phyloP scores from a whole-genome alignment of 2,329 filamentous ascomycete genomes.

The Aspergillus fischeri region DNA sequence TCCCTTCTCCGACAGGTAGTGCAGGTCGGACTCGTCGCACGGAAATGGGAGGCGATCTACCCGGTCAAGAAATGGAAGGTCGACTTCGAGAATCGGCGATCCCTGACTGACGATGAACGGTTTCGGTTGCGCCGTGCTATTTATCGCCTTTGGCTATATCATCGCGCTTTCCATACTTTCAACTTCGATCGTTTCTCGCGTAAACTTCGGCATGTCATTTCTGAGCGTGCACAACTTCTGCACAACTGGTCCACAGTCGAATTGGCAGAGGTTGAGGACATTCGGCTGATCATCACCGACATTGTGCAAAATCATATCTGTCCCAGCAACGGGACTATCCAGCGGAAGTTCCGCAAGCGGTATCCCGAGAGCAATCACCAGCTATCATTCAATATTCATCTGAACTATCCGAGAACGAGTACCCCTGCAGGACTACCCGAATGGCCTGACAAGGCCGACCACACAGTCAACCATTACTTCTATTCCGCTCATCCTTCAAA shows the following conservation, averaged over 20 bases:
- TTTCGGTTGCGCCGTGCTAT: conserved; percentile 53
- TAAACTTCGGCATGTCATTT: conserved; percentile 42
- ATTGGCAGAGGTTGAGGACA: conserved; percentile 57
- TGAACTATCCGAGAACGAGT: conserved; percentile 43
- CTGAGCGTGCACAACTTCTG: conserved; percentile 53
- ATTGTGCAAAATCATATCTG: conserved; percentile 56
- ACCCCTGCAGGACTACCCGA: conserved; percentile 1
- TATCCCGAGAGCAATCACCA: conserved; percentile 48
- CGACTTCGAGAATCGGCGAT: conserved; percentile 53
- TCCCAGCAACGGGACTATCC: conserved; percentile 58
- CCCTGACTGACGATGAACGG: conserved; percentile 48
- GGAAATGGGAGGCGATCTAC: conserved; percentile 59
- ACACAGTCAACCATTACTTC: conserved; percentile 17
- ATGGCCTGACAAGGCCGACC: conserved; percentile 7
- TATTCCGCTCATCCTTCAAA: conserved; percentile 20
- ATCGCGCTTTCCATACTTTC: conserved; percentile 55
- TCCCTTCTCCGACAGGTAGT: conserved; percentile 55
- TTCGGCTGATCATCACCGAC: conserved; percentile 53
- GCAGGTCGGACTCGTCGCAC: conserved; percentile 51
- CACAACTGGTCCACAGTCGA: conserved; percentile 56
- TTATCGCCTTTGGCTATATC: conserved; percentile 60
- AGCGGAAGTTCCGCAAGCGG: conserved; percentile 56
- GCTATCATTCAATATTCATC: conserved; percentile 50
- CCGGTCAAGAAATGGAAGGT: conserved; percentile 60
- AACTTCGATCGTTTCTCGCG: conserved; percentile 50